Conservation (phyloP, 2,329 filamentous ascomycete species). For the Scolecobasidium constrictum region DNA sequence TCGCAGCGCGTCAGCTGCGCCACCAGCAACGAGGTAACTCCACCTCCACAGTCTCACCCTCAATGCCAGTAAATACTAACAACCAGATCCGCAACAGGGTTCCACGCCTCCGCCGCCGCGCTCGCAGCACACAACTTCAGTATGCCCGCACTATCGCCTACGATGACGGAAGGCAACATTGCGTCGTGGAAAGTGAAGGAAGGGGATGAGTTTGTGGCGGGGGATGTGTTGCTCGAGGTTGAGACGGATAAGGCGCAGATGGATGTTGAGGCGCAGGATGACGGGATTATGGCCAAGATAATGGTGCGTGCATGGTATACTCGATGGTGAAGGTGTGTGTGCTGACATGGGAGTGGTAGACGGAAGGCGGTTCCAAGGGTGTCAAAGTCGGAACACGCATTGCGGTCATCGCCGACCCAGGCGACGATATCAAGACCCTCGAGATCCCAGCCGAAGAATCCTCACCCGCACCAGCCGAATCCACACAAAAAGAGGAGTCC, state of each 20-base stretch:
- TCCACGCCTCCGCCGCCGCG: conserved; percentile 50
- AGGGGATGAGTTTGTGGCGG: conserved; percentile 66
- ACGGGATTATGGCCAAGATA: conserved; percentile 79
- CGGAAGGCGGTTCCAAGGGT: conserved; percentile 61
- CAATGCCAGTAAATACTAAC: conserved; percentile 10
- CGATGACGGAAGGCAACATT: conserved; percentile 91
- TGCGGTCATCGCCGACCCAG: conserved; percentile 70
- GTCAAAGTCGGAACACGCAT: conserved; percentile 73
- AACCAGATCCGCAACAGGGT: conserved; percentile 36
- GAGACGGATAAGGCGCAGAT: conserved; percentile 92
- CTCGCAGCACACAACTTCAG: conserved; percentile 76
- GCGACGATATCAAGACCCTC: conserved; percentile 65
- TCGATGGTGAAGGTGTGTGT: not conserved
- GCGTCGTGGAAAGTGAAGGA: conserved; percentile 78
- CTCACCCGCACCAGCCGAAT: conserved; percentile 30
- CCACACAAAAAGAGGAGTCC: conserved; percentile 23
- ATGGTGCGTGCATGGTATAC: conserved; percentile 30
- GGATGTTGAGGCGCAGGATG: conserved; percentile 89
- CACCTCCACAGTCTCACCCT: conserved; percentile 27
- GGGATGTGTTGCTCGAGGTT: conserved; percentile 82
- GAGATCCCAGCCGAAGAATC: conserved; percentile 63
- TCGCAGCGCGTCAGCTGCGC: conserved; percentile 43
- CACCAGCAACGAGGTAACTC: conserved; percentile 47
- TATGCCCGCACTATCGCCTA: conserved; percentile 85
- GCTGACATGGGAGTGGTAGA: conserved; percentile 21